phyloP scores from a whole-genome alignment of 352 stramenopile species.

The Phytophthora macrochlamydospora region DNA sequence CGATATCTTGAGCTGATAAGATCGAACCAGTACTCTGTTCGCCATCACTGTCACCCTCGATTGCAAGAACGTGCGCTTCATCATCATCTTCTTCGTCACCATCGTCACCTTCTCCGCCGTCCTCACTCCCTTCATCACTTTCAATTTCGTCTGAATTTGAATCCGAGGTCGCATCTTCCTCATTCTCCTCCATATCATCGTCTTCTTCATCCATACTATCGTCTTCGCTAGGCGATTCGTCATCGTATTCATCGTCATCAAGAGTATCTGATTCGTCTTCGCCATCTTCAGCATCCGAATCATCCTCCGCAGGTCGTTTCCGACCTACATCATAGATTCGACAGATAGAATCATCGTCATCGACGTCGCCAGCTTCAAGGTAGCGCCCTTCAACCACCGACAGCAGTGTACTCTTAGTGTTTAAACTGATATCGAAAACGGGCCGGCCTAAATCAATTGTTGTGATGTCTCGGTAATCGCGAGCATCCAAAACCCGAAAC shows the following conservation, averaged over 20 bases:
- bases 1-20: constrained; percentile 59
- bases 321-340: constrained; percentile 89
- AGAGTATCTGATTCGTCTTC: constrained; percentile 70
- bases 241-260: constrained; percentile 83
- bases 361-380: constrained; percentile 54
- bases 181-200: constrained; percentile 54
- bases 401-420: constrained; percentile 67
- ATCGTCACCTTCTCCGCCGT: constrained; percentile 34
- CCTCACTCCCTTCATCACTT: constrained; percentile 42
- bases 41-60: constrained; percentile 41
- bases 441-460: constrained; percentile 82
- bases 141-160: constrained; percentile 27
- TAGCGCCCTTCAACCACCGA: constrained; percentile 82
- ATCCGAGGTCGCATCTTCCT: constrained; percentile 36
- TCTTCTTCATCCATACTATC: constrained; percentile 59
- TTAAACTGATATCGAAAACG: constrained; percentile 74
- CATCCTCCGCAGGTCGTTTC: constrained; percentile 84
- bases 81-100: constrained; percentile 25
- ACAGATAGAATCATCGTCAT: constrained; percentile 81
- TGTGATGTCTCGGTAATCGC: constrained; percentile 86
- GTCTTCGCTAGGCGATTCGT: constrained; percentile 59
- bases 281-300: constrained; percentile 86
- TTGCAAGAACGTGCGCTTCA: constrained; percentile 19
- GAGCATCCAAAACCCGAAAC: constrained; percentile 83
- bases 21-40: constrained; percentile 51